Evolutionary conservation across 371 early-diverging fungal species (phyloP).

Genomic region (Lichtheimia ramosa): DNA sequence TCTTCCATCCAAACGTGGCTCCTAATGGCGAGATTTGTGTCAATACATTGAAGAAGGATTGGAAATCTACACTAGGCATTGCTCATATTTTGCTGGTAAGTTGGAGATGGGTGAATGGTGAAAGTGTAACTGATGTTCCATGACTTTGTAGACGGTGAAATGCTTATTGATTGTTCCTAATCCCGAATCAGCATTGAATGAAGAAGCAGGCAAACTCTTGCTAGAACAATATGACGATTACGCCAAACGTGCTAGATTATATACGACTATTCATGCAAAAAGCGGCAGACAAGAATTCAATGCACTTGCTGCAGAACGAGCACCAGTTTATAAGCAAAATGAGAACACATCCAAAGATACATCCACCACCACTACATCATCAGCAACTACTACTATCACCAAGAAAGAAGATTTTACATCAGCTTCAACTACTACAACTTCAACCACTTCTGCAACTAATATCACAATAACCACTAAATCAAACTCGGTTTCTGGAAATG

Average conservation of each 20-base stretch:
- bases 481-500: not conserved
- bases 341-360: constrained; percentile 1
- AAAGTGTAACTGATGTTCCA: not conserved
- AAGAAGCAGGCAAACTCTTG: constrained; percentile 87
- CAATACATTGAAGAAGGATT: constrained; percentile 90
- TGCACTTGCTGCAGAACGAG: constrained; percentile 11
- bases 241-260: constrained; percentile 71
- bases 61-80: constrained; percentile 83
- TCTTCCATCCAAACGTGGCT: constrained; percentile 94
- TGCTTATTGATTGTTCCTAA: constrained; percentile 92
- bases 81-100: constrained; percentile 78
- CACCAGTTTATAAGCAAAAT: not conserved
- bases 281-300: constrained; percentile 29
- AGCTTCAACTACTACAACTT: not conserved
- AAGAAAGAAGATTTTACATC: not conserved
- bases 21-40: constrained; percentile 89
- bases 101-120: not conserved
- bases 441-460: not conserved
- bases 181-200: constrained; percentile 91
- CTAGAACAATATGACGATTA: constrained; percentile 85
- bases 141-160: constrained; percentile 72
- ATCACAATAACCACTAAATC: not conserved
- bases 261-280: constrained; percentile 80
- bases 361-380: not conserved
- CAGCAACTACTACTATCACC: not conserved